phyloP scores from a whole-genome alignment of 148 eudicot species.

The Polygonum aviculare region DNA sequence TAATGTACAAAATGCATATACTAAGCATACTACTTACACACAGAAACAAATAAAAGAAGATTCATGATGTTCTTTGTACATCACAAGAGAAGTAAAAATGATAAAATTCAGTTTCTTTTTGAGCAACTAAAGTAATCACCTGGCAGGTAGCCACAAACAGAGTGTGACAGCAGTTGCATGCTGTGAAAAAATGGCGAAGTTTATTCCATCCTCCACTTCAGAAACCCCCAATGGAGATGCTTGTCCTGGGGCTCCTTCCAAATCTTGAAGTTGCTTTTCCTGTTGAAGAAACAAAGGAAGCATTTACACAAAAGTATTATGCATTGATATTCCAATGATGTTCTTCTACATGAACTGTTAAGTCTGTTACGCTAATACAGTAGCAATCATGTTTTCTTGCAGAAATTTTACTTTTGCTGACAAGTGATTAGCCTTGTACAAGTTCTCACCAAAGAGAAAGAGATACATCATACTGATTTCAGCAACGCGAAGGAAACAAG shows the following conservation, averaged over 20 bases:
- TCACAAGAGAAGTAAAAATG: background rate
- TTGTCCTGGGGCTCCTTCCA: slow-evolving; percentile 47
- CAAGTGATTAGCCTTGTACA: too few species aligned
- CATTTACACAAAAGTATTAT: slow-evolving; percentile 2
- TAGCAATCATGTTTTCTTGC: background rate
- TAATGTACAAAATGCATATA: background rate
- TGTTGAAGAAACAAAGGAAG: slow-evolving; percentile 17
- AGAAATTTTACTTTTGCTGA: background rate
- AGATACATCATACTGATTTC: background rate
- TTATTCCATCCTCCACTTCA: slow-evolving; percentile 72
- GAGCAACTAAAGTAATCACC: slow-evolving; percentile 27
- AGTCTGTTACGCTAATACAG: background rate
- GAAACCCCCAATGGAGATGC: slow-evolving; percentile 92
- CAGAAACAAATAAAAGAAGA: background rate
- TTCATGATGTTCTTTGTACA: background rate
- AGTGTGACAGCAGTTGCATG: slow-evolving; percentile 83
- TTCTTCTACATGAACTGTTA: background rate
- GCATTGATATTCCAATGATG: background rate
- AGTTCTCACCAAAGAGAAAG: background rate
- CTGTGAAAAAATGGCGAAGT: slow-evolving; percentile 84
- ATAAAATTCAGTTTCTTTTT: background rate
- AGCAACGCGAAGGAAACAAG: background rate
- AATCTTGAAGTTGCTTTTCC: slow-evolving; percentile 59
- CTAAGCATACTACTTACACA: background rate
- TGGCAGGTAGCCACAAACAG: slow-evolving; percentile 54